phyloP scores from a whole-genome alignment of 495 filamentous ascomycete species.

The Talaromyces adpressus region DNA sequence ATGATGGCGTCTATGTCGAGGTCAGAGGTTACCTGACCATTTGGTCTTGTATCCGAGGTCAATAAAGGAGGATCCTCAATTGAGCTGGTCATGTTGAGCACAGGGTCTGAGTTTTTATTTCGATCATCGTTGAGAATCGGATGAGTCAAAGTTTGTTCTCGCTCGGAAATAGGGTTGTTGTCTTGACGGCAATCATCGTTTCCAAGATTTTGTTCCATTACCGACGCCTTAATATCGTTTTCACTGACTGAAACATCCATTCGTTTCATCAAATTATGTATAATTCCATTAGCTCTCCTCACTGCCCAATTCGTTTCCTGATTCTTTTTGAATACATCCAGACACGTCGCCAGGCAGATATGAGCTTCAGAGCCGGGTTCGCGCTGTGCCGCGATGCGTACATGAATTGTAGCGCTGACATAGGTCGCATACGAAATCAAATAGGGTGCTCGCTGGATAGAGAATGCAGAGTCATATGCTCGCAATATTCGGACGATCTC shows the following conservation, averaged over 20 bases:
- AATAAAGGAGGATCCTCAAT: neutral
- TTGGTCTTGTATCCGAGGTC: neutral
- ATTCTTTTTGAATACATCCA: conserved; percentile 23
- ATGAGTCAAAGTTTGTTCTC: neutral
- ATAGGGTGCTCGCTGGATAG: conserved; percentile 22
- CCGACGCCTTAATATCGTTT: neutral
- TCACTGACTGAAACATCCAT: conserved; percentile 17
- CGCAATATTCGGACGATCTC: conserved; percentile 23
- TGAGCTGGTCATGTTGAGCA: neutral
- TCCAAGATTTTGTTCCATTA: neutral
- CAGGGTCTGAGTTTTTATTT: neutral
- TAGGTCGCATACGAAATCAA: conserved; percentile 29
- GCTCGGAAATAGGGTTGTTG: neutral
- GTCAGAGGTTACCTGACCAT: conserved; percentile 16
- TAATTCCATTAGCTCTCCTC: conserved; percentile 22
- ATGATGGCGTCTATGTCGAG: conserved; percentile 27
- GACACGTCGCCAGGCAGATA: conserved; percentile 18
- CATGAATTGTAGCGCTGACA: conserved; percentile 28
- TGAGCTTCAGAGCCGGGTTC: conserved; percentile 22
- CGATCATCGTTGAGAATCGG: neutral
- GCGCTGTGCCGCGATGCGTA: conserved; percentile 24
- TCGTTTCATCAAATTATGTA: conserved; percentile 24
- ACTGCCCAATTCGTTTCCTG: conserved; percentile 26
- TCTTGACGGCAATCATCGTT: neutral
- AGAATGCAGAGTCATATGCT: conserved; percentile 21